These are phyloP conservation scores for Spencermartinsiella ligniputridi DNA, from an alignment of 1,139 yeast genomes.

Conservation along the genomic window DNA sequence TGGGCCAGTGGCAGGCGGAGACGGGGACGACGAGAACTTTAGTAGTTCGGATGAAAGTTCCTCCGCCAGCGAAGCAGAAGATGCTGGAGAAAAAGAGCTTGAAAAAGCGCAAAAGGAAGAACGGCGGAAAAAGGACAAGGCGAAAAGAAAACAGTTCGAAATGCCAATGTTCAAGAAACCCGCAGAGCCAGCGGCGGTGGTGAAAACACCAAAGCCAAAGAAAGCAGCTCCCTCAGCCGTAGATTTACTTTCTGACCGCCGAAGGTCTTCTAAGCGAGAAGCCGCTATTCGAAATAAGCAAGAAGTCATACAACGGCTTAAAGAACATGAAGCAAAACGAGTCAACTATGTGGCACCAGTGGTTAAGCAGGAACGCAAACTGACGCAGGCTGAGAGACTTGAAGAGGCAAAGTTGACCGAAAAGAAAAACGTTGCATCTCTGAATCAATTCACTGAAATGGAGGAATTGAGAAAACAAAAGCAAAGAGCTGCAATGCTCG, in stretches of 20 bases:
- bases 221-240: constrained; percentile 20
- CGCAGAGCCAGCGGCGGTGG: constrained; percentile 11
- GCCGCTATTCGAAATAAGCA: constrained; percentile 77
- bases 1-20: constrained; percentile 13
- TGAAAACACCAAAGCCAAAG: constrained; percentile 12
- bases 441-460: constrained; percentile 75
- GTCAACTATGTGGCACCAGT: constrained; percentile 41
- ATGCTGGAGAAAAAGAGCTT: constrained; percentile 15
- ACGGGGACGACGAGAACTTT: constrained; percentile 13
- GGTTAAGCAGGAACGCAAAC: constrained; percentile 32
- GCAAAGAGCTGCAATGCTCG: constrained; percentile 67
- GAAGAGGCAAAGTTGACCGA: constrained; percentile 88
- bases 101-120: constrained; percentile 11
- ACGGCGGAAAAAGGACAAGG: constrained; percentile 7
- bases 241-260: constrained; percentile 48
- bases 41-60: constrained; percentile 5
- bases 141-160: constrained; percentile 13
- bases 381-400: constrained; percentile 83
- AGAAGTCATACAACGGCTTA: constrained; percentile 68
- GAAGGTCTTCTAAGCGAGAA: constrained; percentile 75
- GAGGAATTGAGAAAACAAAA: constrained; percentile 76
- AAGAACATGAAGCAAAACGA: constrained; percentile 65
- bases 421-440: constrained; percentile 62
- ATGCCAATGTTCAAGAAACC: constrained; percentile 13
- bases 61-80: constrained; percentile 18